Evolutionary conservation across 2,329 filamentous ascomycete genomes (phyloP).

Genomic region (Fusarium ambrosium): DNA sequence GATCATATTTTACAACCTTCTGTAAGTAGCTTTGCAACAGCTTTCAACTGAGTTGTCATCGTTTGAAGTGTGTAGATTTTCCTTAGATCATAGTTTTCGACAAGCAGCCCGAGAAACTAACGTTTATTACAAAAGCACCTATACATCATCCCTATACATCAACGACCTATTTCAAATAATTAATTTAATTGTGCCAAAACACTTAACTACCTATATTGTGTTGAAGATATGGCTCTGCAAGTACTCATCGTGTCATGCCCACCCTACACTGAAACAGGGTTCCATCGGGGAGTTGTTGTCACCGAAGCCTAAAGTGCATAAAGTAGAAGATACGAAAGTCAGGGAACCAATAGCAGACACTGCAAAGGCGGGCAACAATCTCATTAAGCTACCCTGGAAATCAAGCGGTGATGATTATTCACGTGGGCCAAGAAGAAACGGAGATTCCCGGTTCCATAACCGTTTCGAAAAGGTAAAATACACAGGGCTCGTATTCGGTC

Average conservation of each 20-base stretch:
- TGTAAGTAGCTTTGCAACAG: background rate
- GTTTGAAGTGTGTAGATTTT: background rate
- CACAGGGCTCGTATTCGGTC: constrained; percentile 20
- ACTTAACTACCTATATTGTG: background rate
- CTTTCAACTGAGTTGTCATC: background rate
- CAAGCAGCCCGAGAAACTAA: background rate
- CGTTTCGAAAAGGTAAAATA: background rate
- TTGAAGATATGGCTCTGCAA: background rate
- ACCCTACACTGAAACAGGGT: background rate
- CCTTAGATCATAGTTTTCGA: background rate
- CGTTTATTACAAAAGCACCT: background rate
- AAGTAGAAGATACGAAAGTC: background rate
- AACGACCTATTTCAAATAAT: background rate
- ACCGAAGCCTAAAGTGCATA: background rate
- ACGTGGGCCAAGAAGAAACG: background rate
- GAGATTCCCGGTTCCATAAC: background rate
- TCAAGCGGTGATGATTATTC: background rate
- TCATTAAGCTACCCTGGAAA: background rate
- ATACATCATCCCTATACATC: background rate
- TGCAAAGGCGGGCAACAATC: background rate
- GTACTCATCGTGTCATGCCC: background rate
- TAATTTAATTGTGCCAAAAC: background rate
- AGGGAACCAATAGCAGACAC: background rate
- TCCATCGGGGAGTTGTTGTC: background rate
- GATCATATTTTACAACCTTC: background rate